phyloP scores from a whole-genome alignment of 306 rosid species.

The Datisca glomerata region DNA sequence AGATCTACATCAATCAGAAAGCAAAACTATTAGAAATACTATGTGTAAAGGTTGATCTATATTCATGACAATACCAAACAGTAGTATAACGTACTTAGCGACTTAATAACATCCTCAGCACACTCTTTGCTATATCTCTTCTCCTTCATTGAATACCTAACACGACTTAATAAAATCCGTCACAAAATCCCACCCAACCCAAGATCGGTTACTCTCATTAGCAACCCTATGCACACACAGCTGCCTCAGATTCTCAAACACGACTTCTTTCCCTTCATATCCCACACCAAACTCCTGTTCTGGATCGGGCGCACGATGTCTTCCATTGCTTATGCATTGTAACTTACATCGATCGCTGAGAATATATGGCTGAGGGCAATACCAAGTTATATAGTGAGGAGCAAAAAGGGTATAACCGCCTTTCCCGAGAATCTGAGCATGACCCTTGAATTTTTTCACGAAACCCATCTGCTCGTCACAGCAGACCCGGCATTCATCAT shows the following conservation, averaged over 20 bases:
- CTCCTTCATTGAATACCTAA: constrained; percentile 86
- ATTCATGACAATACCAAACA: not conserved
- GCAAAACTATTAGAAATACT: constrained; percentile 1
- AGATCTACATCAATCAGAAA: constrained; percentile 36
- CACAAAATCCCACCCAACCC: constrained; percentile 95
- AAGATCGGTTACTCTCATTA: constrained; percentile 44
- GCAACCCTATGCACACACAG: constrained; percentile 81
- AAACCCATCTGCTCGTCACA: constrained; percentile 76
- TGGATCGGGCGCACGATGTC: constrained; percentile 78
- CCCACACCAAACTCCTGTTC: constrained; percentile 61
- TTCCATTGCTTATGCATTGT: constrained; percentile 69
- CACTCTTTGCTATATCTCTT: constrained; percentile 68
- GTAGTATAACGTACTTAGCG: constrained; percentile 35
- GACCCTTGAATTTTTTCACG: constrained; percentile 68
- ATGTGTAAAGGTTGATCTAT: not conserved
- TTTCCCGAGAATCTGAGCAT: constrained; percentile 86
- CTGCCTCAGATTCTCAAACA: constrained; percentile 79
- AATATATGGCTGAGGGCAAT: constrained; percentile 48
- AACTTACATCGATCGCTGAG: constrained; percentile 51
- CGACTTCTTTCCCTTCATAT: constrained; percentile 76
- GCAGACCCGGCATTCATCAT: constrained; percentile 75
- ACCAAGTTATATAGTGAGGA: constrained; percentile 86
- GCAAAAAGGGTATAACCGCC: constrained; percentile 60
- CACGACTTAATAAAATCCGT: constrained; percentile 81
- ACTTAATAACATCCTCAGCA: constrained; percentile 57